Conservation (phyloP, 352 stramenopile species). For the Phytopythium montanum region DNA sequence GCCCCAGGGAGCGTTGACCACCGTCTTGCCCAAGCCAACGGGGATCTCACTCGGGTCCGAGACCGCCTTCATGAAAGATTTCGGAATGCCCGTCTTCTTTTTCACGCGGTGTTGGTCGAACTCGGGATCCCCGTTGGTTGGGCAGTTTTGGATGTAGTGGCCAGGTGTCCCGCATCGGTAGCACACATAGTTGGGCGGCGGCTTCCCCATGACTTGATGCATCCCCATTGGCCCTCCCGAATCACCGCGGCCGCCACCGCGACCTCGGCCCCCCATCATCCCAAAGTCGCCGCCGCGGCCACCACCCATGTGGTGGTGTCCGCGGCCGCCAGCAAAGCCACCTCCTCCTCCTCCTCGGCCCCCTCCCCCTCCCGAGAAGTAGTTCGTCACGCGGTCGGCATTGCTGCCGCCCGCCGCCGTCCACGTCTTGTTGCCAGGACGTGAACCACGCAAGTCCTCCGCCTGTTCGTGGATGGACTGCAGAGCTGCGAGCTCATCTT, state of each 20-base stretch:
- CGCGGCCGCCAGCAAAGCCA: conserved; percentile 28
- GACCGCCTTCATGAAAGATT: conserved; percentile 88
- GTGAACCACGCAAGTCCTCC: conserved; percentile 70
- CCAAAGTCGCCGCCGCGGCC: conserved; percentile 47
- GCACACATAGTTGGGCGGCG: conserved; percentile 83
- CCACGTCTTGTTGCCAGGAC: conserved; percentile 86
- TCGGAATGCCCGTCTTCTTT: conserved; percentile 86
- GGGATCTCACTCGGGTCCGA: conserved; percentile 82
- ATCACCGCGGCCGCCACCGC: conserved; percentile 25
- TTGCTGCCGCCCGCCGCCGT: conserved; percentile 71
- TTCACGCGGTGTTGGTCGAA: conserved; percentile 87
- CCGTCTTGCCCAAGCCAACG: conserved; percentile 78
- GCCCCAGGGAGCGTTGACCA: conserved; percentile 83
- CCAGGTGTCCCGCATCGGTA: conserved; percentile 79
- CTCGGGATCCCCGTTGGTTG: conserved; percentile 85
- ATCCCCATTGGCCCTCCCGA: conserved; percentile 17
- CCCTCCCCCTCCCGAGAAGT: conserved; percentile 49
- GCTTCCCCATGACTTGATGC: conserved; percentile 42
- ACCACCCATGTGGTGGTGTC: conserved; percentile 22
- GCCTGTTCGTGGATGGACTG: conserved; percentile 84
- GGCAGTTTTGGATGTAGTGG: conserved; percentile 89
- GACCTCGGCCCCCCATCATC: conserved; percentile 42
- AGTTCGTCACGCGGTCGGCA: conserved; percentile 76
- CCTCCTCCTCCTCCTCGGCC: conserved; percentile 28
- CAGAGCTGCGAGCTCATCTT: conserved; percentile 79